Evolutionary conservation across 2,329 filamentous ascomycete genomes (phyloP).

Genomic region (Penicillium janthinellum): DNA sequence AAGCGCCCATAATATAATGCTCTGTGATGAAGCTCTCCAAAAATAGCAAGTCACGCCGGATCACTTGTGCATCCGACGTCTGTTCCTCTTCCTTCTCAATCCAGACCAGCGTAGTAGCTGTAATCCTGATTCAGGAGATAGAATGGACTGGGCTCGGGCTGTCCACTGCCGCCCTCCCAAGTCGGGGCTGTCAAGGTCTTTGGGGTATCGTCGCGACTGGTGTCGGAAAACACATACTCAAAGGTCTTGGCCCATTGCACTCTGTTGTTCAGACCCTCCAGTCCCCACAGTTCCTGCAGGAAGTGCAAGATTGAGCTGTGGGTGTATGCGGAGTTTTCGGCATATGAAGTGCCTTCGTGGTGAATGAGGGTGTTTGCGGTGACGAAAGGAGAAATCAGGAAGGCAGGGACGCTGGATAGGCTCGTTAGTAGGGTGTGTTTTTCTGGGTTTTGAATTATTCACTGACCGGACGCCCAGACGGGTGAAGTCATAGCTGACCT

Average conservation of each 20-base stretch:
- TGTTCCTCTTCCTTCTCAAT: neutral
- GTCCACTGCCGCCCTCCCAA: constrained; percentile 38
- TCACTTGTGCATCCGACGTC: neutral
- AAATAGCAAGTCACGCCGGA: neutral
- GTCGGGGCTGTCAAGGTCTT: constrained; percentile 35
- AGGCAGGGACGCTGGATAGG: constrained; percentile 36
- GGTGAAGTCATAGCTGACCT: constrained; percentile 43
- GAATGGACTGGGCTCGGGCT: constrained; percentile 38
- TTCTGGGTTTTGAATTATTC: neutral
- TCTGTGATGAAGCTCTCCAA: too few species aligned
- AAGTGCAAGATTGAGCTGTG: constrained; percentile 45
- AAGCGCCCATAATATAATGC: too few species aligned
- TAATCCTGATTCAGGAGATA: constrained; percentile 38
- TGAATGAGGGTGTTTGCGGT: constrained; percentile 40
- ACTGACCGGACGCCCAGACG: constrained; percentile 41
- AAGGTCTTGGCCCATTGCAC: constrained; percentile 49
- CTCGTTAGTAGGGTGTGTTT: neutral
- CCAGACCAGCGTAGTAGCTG: constrained; percentile 25
- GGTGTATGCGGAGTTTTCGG: constrained; percentile 41
- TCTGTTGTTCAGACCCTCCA: constrained; percentile 45
- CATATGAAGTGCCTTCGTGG: constrained; percentile 42
- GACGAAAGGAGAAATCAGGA: constrained; percentile 40
- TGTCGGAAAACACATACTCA: constrained; percentile 36
- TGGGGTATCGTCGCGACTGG: constrained; percentile 29
- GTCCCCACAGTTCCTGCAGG: constrained; percentile 43